Evolutionary conservation across 306 rosid species (phyloP).

Genomic region (Quercus bicolor): DNA sequence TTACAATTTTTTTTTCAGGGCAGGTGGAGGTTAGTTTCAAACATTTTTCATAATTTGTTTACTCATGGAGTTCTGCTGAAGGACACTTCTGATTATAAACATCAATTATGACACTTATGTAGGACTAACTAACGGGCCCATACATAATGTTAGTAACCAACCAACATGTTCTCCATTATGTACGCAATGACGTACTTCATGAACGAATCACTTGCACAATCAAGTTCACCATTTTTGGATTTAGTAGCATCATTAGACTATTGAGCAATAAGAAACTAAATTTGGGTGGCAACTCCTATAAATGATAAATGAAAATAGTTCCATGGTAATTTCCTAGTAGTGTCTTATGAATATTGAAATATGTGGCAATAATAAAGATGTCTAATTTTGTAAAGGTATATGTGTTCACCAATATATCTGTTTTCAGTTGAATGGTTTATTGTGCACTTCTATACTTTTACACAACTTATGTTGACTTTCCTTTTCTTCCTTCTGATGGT

Average conservation of each 20-base stretch:
- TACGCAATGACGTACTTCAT: neutral
- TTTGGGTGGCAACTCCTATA: neutral
- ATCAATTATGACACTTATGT: neutral
- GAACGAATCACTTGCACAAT: neutral
- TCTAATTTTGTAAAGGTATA: neutral
- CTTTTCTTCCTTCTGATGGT: neutral
- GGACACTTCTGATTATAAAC: neutral
- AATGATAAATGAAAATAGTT: neutral
- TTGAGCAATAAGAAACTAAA: neutral
- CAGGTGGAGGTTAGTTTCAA: neutral
- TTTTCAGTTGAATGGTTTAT: neutral
- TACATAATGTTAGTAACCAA: neutral
- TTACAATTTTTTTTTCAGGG: neutral
- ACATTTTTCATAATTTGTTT: neutral
- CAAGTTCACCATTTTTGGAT: neutral
- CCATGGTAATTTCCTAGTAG: neutral
- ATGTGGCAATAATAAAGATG: neutral
- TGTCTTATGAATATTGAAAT: neutral
- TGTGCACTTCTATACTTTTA: neutral
- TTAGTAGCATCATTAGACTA: neutral
- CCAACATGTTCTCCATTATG: neutral
- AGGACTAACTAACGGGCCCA: neutral
- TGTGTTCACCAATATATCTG: neutral
- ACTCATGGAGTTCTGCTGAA: neutral
- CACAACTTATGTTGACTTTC: neutral